These are phyloP conservation scores for Hortiboletus rubellus DNA, from an alignment of 1,284 basidiomycete genomes.

Conservation along the genomic window DNA sequence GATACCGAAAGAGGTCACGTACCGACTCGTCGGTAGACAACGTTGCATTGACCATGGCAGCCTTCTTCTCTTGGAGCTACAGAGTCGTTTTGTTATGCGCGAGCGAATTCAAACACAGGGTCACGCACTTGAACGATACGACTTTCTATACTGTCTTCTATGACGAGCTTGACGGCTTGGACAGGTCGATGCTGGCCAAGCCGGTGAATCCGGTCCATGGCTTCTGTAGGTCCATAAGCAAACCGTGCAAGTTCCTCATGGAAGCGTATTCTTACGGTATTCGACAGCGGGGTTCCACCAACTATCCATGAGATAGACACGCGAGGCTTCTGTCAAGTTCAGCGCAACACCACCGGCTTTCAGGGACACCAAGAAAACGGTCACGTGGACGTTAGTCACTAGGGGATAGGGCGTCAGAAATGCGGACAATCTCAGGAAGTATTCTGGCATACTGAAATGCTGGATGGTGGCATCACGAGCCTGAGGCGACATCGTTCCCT, in stretches of 20 bases:
- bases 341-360: conserved; percentile 97
- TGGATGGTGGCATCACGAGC: conserved; percentile 94
- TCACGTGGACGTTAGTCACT: conserved; percentile 94
- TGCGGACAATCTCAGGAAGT: conserved; percentile 1
- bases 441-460: conserved; percentile 74
- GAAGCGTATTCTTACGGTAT: conserved; percentile 53
- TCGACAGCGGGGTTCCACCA: conserved; percentile 93
- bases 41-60: conserved; percentile 81
- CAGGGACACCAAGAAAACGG: conserved; percentile 93
- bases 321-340: conserved; percentile 90
- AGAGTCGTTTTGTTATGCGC: background rate
- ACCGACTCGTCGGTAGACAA: conserved; percentile 76
- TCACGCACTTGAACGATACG: conserved; percentile 74
- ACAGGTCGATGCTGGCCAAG: conserved; percentile 92
- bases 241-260: background rate
- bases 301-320: conserved; percentile 90
- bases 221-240: conserved; percentile 57
- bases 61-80: conserved; percentile 93
- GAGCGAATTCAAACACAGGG: background rate
- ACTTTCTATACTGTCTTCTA: conserved; percentile 96
- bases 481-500: conserved; percentile 97
- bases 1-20: conserved; percentile 20
- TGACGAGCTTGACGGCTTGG: conserved; percentile 89
- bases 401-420: background rate
- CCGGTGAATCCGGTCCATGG: conserved; percentile 95